A percentile compares a stretch with the other conserved stretches of the same genome.
phyloP scores from a whole-genome alignment of 805 yeast genomes.

The Pichia heedii region DNA sequence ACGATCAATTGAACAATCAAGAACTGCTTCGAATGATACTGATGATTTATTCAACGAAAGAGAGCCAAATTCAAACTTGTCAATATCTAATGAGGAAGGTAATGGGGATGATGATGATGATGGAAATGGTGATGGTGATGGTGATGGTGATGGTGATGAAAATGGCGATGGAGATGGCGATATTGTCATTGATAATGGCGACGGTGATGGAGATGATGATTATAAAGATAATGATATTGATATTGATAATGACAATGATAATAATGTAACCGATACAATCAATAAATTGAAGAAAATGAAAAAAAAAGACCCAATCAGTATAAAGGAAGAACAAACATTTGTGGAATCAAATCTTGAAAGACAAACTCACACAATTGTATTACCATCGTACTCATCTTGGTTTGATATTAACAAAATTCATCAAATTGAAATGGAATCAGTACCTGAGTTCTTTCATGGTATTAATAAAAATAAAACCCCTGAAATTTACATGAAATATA shows the following conservation, averaged over 20 bases:
- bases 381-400: conserved; percentile 88
- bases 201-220: not conserved
- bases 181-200: not conserved
- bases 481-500: conserved; percentile 65
- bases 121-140: not conserved
- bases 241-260: not conserved
- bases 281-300: not conserved
- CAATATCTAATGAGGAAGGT: no score
- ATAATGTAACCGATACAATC: not conserved
- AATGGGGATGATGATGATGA: not conserved
- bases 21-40: no score
- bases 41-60: no score
- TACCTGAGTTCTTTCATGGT: conserved; percentile 77
- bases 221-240: not conserved
- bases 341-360: conserved; percentile 14
- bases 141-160: not conserved
- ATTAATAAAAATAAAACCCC: conserved; percentile 68
- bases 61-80: no score
- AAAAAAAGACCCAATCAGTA: not conserved
- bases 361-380: conserved; percentile 76
- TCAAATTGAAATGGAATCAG: conserved; percentile 68
- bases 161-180: not conserved
- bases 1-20: no score
- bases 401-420: conserved; percentile 65
- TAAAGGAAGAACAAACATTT: not conserved